Conservation (phyloP, 345 rosid genomes). For the Murraya koenigii region DNA sequence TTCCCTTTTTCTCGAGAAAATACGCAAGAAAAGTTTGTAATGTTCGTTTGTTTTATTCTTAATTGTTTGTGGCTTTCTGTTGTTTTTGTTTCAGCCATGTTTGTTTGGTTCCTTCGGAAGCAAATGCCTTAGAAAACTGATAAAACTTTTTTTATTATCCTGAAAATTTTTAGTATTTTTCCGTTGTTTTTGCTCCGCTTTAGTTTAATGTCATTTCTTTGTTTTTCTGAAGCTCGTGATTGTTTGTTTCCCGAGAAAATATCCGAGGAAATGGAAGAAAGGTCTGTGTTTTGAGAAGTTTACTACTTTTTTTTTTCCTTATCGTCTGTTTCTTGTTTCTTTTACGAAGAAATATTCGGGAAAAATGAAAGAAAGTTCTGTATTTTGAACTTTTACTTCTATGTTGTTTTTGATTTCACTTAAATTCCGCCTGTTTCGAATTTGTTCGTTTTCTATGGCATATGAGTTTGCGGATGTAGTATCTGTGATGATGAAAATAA, state of each 20-base stretch:
- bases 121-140: neutral
- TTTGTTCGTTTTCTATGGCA: neutral
- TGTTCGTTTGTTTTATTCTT: neutral
- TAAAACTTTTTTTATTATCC: neutral
- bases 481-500: too few relatives aligned
- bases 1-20: slow-evolving; percentile 12
- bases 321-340: slow-evolving; percentile 5
- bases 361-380: neutral
- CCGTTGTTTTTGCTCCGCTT: neutral
- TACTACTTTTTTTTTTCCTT: neutral
- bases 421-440: neutral
- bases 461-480: too few relatives aligned
- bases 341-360: slow-evolving; percentile 2
- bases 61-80: neutral
- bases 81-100: slow-evolving; percentile 6
- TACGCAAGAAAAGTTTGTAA: neutral
- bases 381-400: neutral
- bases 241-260: neutral
- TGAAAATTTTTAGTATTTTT: neutral
- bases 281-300: neutral
- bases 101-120: slow-evolving; percentile 7
- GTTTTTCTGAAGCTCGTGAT: slow-evolving; percentile 1
- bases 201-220: slow-evolving; percentile 1
- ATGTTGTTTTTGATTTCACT: too few relatives aligned
- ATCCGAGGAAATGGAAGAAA: neutral